A percentile compares a stretch with the other conserved stretches of the same genome.
Evolutionary conservation across 139 green algal species (phyloP).

Genomic region (Chlamydomonas asymmetrica): DNA sequence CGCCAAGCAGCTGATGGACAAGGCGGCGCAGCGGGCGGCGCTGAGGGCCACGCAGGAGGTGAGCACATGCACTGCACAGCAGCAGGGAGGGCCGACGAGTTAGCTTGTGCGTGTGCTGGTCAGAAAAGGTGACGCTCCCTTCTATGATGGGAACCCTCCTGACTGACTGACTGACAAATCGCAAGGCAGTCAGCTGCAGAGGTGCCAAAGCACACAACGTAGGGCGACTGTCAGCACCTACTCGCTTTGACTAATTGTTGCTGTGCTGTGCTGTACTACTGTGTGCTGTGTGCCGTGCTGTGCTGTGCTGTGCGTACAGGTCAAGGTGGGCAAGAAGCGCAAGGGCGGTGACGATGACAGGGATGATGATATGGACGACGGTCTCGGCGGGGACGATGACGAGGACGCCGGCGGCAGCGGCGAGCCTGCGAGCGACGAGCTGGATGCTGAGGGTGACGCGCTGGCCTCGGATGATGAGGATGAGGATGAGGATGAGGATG

Average conservation of each 20-base stretch:
- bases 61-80: neutral
- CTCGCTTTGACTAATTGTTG: no score
- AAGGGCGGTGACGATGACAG: neutral
- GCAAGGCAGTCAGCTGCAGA: neutral
- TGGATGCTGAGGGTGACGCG: no score
- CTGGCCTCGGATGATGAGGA: conserved; percentile 6
- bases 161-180: neutral
- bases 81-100: neutral
- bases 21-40: conserved; percentile 49
- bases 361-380: neutral
- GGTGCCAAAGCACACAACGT: no score
- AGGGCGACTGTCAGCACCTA: no score
- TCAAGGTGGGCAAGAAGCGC: neutral
- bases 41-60: conserved; percentile 29
- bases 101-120: neutral
- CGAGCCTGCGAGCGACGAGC: neutral
- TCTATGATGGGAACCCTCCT: neutral
- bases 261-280: no score
- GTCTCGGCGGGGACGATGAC: neutral
- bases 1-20: conserved; percentile 40
- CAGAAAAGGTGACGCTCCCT: no score
- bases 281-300: no score
- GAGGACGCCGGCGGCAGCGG: conserved; percentile 13
- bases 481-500: neutral
- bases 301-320: no score